These are phyloP conservation scores for Musa schizocarpa DNA, from an alignment of 176 grass and related monocot genomes.

Conservation along the genomic window DNA sequence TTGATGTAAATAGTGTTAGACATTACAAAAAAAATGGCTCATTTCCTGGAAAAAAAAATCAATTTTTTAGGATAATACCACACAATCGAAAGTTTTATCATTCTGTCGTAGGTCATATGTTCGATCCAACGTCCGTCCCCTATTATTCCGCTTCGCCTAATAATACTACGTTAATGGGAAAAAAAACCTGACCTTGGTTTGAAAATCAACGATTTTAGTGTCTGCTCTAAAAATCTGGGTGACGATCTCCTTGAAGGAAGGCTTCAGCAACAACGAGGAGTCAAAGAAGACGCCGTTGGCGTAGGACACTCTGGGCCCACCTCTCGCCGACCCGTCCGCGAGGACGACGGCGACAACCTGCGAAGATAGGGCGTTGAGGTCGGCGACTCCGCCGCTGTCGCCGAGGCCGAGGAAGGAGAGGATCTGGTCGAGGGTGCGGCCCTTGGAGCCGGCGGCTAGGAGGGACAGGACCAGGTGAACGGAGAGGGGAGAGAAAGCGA, in stretches of 20 bases:
- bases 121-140: too few species aligned
- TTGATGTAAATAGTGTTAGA: too few species aligned
- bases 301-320: slow-evolving; percentile 53
- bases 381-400: neutral
- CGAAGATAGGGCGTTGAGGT: slow-evolving; percentile 39
- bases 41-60: too few species aligned
- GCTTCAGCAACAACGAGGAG: slow-evolving; percentile 31
- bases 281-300: slow-evolving; percentile 58
- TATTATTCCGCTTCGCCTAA: neutral
- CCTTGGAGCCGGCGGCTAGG: slow-evolving; percentile 42
- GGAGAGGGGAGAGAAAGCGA: slow-evolving; percentile 76
- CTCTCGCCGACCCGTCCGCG: slow-evolving; percentile 47
- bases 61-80: too few species aligned
- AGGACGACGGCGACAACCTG: slow-evolving; percentile 65
- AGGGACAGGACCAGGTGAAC: slow-evolving; percentile 73
- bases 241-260: slow-evolving; percentile 30
- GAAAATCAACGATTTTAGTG: slow-evolving; percentile 40
- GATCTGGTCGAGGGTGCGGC: slow-evolving; percentile 52
- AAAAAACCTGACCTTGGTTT: slow-evolving; percentile 32
- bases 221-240: slow-evolving; percentile 41
- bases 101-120: too few species aligned
- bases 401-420: slow-evolving; percentile 28
- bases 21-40: too few species aligned
- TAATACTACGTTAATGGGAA: neutral
- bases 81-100: too few species aligned